Evolutionary conservation across 2,329 filamentous ascomycete genomes (phyloP).

Genomic region (Claviceps paspali): DNA sequence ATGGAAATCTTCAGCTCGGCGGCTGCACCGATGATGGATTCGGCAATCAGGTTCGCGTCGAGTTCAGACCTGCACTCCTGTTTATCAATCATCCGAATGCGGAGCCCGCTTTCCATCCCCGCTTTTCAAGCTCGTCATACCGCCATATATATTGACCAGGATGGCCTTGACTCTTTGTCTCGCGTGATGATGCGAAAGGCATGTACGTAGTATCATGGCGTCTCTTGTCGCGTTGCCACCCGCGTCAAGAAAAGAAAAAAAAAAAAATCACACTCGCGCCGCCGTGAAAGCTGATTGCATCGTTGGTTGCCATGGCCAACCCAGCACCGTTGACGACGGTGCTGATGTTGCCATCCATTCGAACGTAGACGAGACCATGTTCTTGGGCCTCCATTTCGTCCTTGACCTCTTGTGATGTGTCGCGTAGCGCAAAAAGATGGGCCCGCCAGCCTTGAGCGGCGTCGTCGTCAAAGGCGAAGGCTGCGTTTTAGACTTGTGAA

Average conservation of each 20-base stretch:
- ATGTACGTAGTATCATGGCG: constrained; percentile 58
- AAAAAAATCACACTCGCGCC: constrained; percentile 67
- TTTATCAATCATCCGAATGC: too few relatives aligned
- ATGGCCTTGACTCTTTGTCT: constrained; percentile 57
- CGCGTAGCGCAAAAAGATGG: constrained; percentile 22
- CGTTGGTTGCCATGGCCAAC: too few relatives aligned
- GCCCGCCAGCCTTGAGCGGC: constrained; percentile 26
- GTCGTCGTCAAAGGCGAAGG: constrained; percentile 33
- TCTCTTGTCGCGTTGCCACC: too few relatives aligned
- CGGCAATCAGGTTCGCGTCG: too few relatives aligned
- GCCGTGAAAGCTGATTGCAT: constrained; percentile 54
- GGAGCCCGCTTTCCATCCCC: too few relatives aligned
- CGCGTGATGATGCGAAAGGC: constrained; percentile 59
- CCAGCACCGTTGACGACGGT: constrained; percentile 83
- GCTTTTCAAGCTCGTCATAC: too few relatives aligned
- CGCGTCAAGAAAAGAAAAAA: too few relatives aligned
- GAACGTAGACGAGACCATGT: constrained; percentile 68
- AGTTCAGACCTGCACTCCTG: too few relatives aligned
- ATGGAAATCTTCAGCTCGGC: too few relatives aligned
- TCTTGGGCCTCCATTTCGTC: constrained; percentile 27
- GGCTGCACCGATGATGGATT: too few relatives aligned
- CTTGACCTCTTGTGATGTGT: constrained; percentile 16
- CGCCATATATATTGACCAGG: constrained; percentile 41
- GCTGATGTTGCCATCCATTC: constrained; percentile 48
- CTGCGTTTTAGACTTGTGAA: constrained; percentile 22